A percentile compares a stretch with the other conserved stretches of the same genome.
Evolutionary conservation across 495 filamentous ascomycete species (phyloP).

Genomic region (Venustampulla echinocandica): DNA sequence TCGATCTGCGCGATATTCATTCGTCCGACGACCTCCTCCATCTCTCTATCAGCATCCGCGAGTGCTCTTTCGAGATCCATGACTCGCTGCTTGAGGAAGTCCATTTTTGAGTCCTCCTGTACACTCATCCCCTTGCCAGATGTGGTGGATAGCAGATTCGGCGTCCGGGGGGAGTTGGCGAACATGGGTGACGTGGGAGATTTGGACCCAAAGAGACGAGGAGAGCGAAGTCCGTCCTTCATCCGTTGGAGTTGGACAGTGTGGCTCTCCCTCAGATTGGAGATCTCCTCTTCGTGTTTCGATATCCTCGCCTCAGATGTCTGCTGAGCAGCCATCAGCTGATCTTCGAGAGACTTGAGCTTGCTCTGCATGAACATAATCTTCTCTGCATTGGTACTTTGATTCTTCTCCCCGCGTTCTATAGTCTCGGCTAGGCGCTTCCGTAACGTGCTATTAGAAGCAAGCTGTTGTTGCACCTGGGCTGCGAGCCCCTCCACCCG

Average conservation of each 20-base stretch:
- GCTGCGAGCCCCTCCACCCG: conserved; percentile 68
- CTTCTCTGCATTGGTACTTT: conserved; percentile 63
- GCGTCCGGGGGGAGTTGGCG: conserved; percentile 35
- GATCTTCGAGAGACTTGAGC: conserved; percentile 76
- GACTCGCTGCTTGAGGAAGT: conserved; percentile 63
- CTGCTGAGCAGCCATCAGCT: conserved; percentile 73
- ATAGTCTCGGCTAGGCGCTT: conserved; percentile 80
- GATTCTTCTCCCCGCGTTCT: conserved; percentile 75
- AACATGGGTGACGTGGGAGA: conserved; percentile 61
- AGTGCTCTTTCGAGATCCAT: conserved; percentile 78
- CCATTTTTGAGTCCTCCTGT: conserved; percentile 46
- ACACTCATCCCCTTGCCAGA: conserved; percentile 31
- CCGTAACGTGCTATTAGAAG: conserved; percentile 64
- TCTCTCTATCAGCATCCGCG: conserved; percentile 75
- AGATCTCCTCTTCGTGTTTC: conserved; percentile 79
- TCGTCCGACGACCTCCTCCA: conserved; percentile 84
- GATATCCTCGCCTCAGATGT: conserved; percentile 74
- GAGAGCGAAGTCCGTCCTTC: conserved; percentile 29
- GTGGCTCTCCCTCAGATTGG: conserved; percentile 65
- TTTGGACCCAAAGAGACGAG: conserved; percentile 37
- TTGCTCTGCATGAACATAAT: conserved; percentile 76
- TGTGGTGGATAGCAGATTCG: conserved; percentile 39
- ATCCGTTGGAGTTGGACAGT: conserved; percentile 69
- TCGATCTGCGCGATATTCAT: conserved; percentile 95
- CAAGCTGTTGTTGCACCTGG: conserved; percentile 70